Base-by-base conservation (phyloP, 1,139 yeast species). In the Saccharomyces hybrid region DNA sequence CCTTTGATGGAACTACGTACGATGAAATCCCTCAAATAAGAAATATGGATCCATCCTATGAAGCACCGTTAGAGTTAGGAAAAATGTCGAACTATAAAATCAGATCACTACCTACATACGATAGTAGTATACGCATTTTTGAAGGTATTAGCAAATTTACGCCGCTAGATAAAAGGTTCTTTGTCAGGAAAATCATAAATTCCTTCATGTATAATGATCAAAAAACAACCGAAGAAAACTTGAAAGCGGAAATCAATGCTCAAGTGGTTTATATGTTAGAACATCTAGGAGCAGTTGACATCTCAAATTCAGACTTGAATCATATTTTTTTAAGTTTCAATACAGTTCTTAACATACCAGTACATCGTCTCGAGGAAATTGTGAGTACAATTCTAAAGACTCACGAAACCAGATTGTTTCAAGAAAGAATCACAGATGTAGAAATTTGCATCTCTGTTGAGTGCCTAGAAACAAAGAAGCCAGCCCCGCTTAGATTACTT, bases 31-130 rank as follows among this genome's bases (percentile, higher is more conserved):
- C 84, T 74, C 90, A 89, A 41, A 87, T 91, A 70, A 89, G 98
- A 75, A 97, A 91, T 70, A 88, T 91, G 66, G 97, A 91, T 73
- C 98, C 98, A 29, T 96, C 97, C 47, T 78, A 91, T 66, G 97
- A 97, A 55, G 91, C 84, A 86, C 98, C 91, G 75, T 80, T 91
- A 65, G 98, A 91, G 74, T 80, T 91, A 62, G 93, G 88, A 66
- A 83, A 97, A 75, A 79, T 91, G 71, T 87, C 93, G 52, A 91
- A 91, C 77, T 91, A 91, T 75, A 83, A 87, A 73, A 88, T 90
- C 74, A 88, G 86, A 70, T 97, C 96, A 47, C 88, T 90, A 56
- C 87, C 88, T 77, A 88, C 96, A 57, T 96, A 89, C 71, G 91
- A 91, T 79, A 84, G 97, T 76, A 89, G 90, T 75, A 87, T 91